Base-by-base conservation (phyloP, 2,329 filamentous ascomycete genomes). In the Aureobasidium namibiae region DNA sequence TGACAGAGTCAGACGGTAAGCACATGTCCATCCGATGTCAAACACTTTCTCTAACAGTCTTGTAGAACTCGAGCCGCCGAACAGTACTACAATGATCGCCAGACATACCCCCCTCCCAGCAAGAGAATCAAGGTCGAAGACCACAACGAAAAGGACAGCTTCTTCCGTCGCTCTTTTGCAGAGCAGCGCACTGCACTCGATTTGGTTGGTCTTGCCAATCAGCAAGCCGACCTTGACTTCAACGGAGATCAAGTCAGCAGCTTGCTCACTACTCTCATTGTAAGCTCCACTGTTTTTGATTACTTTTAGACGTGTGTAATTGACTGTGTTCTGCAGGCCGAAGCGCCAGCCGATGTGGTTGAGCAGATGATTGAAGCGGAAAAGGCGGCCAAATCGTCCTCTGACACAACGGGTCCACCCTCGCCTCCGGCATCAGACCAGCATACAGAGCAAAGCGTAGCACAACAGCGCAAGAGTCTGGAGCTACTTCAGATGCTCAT, bases 141-240 rank as follows among this genome's bases (percentile, higher is more conserved):
- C 36, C 67, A 69, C 60, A 65, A 69, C 66, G 67, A 23, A 3
- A 56, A 38, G 41, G 41, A 56, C 14, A 46, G 76, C 63, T 73
- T 77, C 65, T 75, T 67, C 63, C 71, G 73, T 57, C 76, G 74
- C 52, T 76, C 73, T n/a, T 72, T 88, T 21, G 77, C 80, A 56
- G 82, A 88, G 69, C 80, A 87, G 67, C 85, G 88, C 67, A 80
- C 84, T 44, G 85, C 84, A 4, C 77, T 89, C 61, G 84, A 83
- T 61, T 76, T 90, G 33, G 76, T 80, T 45, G 79, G 81, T 62
- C 74, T 89, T 38, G 75, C 78, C 49, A 77, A 76, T 58, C 76
- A 78, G 63, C 75, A 78, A 62, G 72, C 73, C 56, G 76, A 79
- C 24, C 74, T 82, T 52, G 75, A 76, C 33, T 68, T 85, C 52